Base-by-base conservation (phyloP, 768 basidiomycete species). In the Boletus insuetus region DNA sequence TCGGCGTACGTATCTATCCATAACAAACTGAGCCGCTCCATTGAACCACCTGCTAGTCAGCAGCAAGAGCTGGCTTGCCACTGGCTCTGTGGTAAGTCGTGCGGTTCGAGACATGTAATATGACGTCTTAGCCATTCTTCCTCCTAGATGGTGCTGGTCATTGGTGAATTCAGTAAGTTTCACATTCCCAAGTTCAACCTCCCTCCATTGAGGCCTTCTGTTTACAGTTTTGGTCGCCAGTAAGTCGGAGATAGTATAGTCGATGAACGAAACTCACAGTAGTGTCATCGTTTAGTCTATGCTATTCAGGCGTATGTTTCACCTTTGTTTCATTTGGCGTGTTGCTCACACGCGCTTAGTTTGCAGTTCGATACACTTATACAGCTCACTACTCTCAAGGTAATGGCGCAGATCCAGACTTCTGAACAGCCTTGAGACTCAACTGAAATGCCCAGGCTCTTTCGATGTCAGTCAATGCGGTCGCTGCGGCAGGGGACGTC, bases 391-490 rank as follows among this genome's bases (percentile, higher is more conserved):
- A 53, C 65, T 48, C 70, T 85, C 40, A 83, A 84, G 77, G 82
- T 68, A 46, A 20, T 8, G 13, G 9, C 34, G 12, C 8, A 1
- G n/a, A 34, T 24, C 35, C 2, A 32, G 7, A 40, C 0, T 16
- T 11, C 4, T 11, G 24, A 40, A 37, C 3, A 16, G 10, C 12
- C 29, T 29, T 2, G 29, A 29, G 29, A 14, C 3, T 17, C 49
- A 63, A 42, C 65, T 38, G 22, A 42, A 1, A n/a, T 3, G 10
- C 7, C 4, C 29, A 69, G 67, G 29, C 72, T 11, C 66, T 84
- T 43, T 80, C 82, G 0, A 80, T 83, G 51, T 72, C 82, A 1
- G 77, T 85, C 59, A 83, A 85, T 56, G 83, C 78, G 1, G 64
- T 82, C 12, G 80, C 82, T 0, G 81, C 80, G 1, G 72, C 73